Base-by-base conservation (phyloP, 305 asterid genomes). In the Ilex paraguariensis region DNA sequence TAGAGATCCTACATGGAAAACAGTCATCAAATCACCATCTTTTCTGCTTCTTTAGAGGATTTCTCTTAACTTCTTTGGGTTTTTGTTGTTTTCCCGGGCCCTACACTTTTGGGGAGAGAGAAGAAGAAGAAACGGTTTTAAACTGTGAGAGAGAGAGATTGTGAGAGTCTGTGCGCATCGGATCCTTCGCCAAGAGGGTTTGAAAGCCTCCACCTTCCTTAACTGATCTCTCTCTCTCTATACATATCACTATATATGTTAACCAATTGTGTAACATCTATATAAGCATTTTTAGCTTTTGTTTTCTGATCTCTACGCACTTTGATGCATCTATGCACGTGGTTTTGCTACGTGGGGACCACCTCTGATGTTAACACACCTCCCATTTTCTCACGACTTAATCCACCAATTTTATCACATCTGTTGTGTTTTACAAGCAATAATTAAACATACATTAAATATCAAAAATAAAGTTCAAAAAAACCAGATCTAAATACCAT, bases 311-410 rank as follows among this genome's bases (percentile, higher is more conserved):
- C 46, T 67, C 57, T 54, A 58, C 69, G 69, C 74, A 70, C 74
- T 70, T 63, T 70, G 66, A 63, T 70, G 74, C 71, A 67, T 10
- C 60, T 2, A 12, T 54, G 71, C 74, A 70, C 66, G 69, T 63
- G 74, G 69, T 33, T 49, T 33, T 51, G 68, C 57, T 54, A 49
- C 28, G 7, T 5, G 64, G 73, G 68, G 60, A 49, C 67, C 73
- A 36, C 13, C 28, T 54, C 51, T 10, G 57, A 45, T 54, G 16
- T 31, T 36, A 15, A 65, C 61, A 30, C 9, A 36, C 42, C 3
- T 65, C 48, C 16, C 40, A 16, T 49, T 31, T 49, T 36, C 59
- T 57, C 63, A 4, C 33, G 63, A 36, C 1, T 21, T 21, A 21
- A 21, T 21, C 28, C 28, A 21, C 28, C 28, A 21, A 21, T 21